Percentiles rank a stretch among this genome's conserved stretches.
Evolutionary conservation across 495 filamentous ascomycete genomes (phyloP).

Genomic region (Cercophora samala): DNA sequence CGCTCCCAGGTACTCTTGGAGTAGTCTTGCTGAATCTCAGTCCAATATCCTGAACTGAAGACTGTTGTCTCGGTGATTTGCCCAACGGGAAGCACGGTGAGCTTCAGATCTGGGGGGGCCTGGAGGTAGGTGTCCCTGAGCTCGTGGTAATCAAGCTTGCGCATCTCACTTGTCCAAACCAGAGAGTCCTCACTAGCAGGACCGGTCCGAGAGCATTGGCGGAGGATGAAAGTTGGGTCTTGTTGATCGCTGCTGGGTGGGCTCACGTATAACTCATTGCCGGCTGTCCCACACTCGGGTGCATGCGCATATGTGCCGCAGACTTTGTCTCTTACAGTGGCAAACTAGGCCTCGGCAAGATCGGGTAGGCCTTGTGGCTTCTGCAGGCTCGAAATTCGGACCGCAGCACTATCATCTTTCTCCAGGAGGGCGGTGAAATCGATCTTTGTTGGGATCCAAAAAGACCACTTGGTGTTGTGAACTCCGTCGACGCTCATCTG

Average conservation of each 20-base stretch:
- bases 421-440: slow-evolving; percentile 28
- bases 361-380: not conserved
- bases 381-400: not conserved
- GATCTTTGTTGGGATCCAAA: slow-evolving; percentile 36
- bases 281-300: slow-evolving; percentile 66
- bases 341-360: not conserved
- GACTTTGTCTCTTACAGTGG: slow-evolving; percentile 38
- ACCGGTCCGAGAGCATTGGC: slow-evolving; percentile 55
- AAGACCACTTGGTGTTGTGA: slow-evolving; percentile 20
- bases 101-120: slow-evolving; percentile 27
- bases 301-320: slow-evolving; percentile 54
- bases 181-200: slow-evolving; percentile 53
- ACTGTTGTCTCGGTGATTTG: not conserved
- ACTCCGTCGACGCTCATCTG: not conserved
- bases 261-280: slow-evolving; percentile 53
- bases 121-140: slow-evolving; percentile 45
- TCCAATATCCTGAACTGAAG: not conserved
- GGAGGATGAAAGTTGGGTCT: slow-evolving; percentile 57
- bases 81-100: not conserved
- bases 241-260: slow-evolving; percentile 5
- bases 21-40: not conserved
- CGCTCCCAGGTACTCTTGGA: not conserved
- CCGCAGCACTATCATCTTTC: not conserved
- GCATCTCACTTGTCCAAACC: slow-evolving; percentile 58
- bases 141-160: slow-evolving; percentile 53